These are phyloP conservation scores for Magnusiomyces starmeri DNA, from an alignment of 1,139 yeast species.

Conservation along the genomic window DNA sequence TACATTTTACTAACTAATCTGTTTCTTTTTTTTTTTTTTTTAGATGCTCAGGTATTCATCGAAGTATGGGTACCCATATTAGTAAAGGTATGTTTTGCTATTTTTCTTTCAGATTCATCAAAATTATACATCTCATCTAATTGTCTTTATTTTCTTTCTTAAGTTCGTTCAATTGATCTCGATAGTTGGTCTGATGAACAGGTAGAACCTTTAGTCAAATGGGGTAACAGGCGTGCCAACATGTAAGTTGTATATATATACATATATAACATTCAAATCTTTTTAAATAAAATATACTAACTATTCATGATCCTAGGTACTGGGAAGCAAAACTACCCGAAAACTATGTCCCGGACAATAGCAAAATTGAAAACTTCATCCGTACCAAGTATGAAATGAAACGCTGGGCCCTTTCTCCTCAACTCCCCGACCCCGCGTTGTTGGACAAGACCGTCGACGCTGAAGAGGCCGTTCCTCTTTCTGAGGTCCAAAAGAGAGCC, in stretches of 20 bases:
- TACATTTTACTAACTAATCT: background rate
- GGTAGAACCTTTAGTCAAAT: conserved; percentile 67
- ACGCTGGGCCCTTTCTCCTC: conserved; percentile 61
- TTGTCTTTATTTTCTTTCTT: background rate
- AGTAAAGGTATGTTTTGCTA: conserved; percentile 28
- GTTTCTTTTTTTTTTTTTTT: background rate
- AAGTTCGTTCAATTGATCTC: conserved; percentile 64
- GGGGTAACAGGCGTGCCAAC: conserved; percentile 84
- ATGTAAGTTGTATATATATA: conserved; percentile 27
- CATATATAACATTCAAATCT: too few relatives aligned
- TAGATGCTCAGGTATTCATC: conserved; percentile 88
- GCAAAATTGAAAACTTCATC: conserved; percentile 82
- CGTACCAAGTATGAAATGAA: conserved; percentile 85
- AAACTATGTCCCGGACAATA: conserved; percentile 69
- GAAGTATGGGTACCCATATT: conserved; percentile 93
- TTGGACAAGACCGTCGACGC: conserved; percentile 23
- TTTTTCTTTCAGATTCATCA: too few relatives aligned
- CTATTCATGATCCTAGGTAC: conserved; percentile 24
- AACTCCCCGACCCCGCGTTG: conserved; percentile 54
- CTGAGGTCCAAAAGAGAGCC: conserved; percentile 23
- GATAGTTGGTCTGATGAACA: conserved; percentile 98
- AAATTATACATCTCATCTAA: background rate
- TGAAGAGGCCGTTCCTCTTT: conserved; percentile 18
- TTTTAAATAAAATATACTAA: too few relatives aligned
- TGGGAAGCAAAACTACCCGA: conserved; percentile 81